These are phyloP conservation scores for Phytopythium oedochilum DNA, from an alignment of 352 stramenopile species.

Conservation along the genomic window DNA sequence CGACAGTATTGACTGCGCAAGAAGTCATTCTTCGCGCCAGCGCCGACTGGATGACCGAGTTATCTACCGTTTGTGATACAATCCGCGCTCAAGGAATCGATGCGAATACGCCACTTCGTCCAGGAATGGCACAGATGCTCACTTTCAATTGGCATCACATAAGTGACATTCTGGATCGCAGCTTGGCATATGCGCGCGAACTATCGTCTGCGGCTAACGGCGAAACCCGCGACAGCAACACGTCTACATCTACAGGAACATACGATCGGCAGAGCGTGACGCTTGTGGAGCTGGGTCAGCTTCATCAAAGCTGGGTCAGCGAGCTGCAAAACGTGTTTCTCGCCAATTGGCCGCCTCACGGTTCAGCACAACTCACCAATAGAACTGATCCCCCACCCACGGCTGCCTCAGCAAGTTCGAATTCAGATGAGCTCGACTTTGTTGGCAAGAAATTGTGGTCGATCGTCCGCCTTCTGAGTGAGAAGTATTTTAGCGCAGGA, in stretches of 20 bases:
- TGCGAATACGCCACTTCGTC: no score
- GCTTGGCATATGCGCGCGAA: conserved; percentile 21
- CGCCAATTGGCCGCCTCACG: conserved; percentile 11
- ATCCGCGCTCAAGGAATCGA: conserved; percentile 8
- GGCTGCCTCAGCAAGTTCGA: background rate
- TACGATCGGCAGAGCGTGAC: conserved; percentile 10
- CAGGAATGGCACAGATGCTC: background rate
- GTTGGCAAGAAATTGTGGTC: conserved; percentile 25
- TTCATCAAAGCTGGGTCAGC: conserved; percentile 60
- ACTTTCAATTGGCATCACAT: conserved; percentile 57
- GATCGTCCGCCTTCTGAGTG: conserved; percentile 29
- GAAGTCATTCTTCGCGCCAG: conserved; percentile 47
- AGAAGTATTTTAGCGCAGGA: conserved; percentile 70
- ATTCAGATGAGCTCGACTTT: conserved; percentile 3
- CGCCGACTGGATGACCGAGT: conserved; percentile 28
- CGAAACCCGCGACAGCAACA: background rate
- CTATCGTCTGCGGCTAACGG: background rate
- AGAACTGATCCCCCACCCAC: background rate
- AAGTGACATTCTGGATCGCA: conserved; percentile 28
- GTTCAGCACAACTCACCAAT: background rate
- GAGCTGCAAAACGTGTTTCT: conserved; percentile 45
- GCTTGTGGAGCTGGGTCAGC: conserved; percentile 45
- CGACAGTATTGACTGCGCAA: conserved; percentile 6
- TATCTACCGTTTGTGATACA: background rate
- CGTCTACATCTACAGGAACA: no score